Evolutionary conservation across 2,329 filamentous ascomycete species (phyloP), one percentile per base, ranked within the genome.

Genomic region (Claviceps capensis): DNA sequence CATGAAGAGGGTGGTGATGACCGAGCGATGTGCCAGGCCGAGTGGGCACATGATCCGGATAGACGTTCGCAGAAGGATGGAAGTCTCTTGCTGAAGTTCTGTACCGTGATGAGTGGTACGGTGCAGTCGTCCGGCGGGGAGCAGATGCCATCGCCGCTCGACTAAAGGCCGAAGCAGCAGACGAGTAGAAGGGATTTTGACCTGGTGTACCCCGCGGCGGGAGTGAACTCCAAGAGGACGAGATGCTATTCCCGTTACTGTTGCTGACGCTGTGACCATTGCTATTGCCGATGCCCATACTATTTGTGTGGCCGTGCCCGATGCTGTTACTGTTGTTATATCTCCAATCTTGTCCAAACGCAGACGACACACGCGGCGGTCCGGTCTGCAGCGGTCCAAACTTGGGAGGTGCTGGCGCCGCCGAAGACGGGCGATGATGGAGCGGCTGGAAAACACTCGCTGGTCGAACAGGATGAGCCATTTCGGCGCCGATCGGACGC

Each of bases 11-110:
- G 34, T 23, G 23, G n/a, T 42, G 49, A 26, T 54, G 50, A 13
- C 54, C 56, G 40, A 58, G 62, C 22, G 58, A 56, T 6, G 56
- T 60, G 46, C 58, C 59, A 7, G 53, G 53, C 17, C 53, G 53
- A 13, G 23, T 7, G 30, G 52, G 49, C 22, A 17, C 34, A 13
- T 37, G 34, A 17, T 52, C 50, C 13, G 44, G 34, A 9, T 46
- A 45, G 11, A 23, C 13, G 19, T 50, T 19, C 17, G 44, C 43
- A 19, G 44, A 45, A 14, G 63, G 64, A 26, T 62, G 64, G 26
- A 66, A 65, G 51, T 68, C 66, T 4, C 61, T 58, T n/a, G 62
- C 64, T 37, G 59, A 63, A 37, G 64, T 61, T 8, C 65, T 61
- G 54, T 68, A 69, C 11, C 55, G 56, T 26, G 56, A 52, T 3